Evolutionary conservation across 73 alveolate species (phyloP).

Genomic region (Stentor roeselii): DNA sequence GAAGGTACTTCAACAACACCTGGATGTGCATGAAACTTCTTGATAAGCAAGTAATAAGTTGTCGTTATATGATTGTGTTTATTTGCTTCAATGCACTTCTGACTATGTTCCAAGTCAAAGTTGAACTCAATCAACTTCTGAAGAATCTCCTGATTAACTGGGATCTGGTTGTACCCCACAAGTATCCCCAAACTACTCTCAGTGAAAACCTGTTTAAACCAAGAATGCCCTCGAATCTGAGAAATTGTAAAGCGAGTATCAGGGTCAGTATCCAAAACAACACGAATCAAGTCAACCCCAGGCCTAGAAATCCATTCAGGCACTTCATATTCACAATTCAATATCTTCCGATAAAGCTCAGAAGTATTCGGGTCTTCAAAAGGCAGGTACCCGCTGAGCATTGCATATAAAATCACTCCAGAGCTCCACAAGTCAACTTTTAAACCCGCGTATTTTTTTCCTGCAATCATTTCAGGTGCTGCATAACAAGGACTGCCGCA

Average conservation of each 20-base stretch:
- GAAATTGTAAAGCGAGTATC: conserved; percentile 47
- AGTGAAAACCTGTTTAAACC: conserved; percentile 21
- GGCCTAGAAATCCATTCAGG: conserved; percentile 52
- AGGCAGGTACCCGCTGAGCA: conserved; percentile 87
- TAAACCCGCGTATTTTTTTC: conserved; percentile 58
- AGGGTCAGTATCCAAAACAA: conserved; percentile 62
- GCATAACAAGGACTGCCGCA: conserved; percentile 90
- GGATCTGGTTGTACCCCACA: not conserved
- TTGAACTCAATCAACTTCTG: not conserved
- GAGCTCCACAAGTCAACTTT: conserved; percentile 81
- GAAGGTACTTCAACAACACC: not conserved
- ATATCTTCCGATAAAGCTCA: conserved; percentile 68
- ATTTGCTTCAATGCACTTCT: conserved; percentile 79
- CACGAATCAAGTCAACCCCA: conserved; percentile 51
- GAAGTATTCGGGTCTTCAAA: conserved; percentile 81
- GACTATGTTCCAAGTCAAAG: not conserved
- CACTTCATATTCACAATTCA: conserved; percentile 61
- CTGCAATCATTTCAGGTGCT: conserved; percentile 89
- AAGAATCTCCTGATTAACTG: conserved; percentile 1
- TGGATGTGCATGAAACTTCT: not conserved
- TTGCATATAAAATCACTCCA: conserved; percentile 84
- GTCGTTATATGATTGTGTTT: conserved; percentile 92
- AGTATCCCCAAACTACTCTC: not conserved
- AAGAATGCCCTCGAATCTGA: conserved; percentile 53
- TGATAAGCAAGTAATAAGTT: conserved; percentile 38